Evolutionary conservation across 1,284 basidiomycete species (phyloP).

Genomic region (Pseudomicrostroma phylloplanum): DNA sequence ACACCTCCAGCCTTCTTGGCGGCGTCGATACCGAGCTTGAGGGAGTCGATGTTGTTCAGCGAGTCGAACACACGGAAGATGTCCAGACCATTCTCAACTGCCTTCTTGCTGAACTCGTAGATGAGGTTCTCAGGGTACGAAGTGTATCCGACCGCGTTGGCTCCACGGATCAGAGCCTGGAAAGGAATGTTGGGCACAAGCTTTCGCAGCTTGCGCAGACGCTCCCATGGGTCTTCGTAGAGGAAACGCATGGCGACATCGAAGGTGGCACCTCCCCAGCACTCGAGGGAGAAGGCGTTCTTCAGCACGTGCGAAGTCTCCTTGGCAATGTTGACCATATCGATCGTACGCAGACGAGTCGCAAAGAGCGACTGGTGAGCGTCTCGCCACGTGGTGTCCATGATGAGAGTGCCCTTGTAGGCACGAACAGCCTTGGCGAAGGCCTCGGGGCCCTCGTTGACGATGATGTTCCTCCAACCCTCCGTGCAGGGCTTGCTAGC

Average conservation of each 20-base stretch:
- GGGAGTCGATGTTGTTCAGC: slow-evolving; percentile 55
- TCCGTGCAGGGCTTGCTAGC: slow-evolving; percentile 72
- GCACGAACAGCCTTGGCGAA: slow-evolving; percentile 97
- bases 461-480: slow-evolving; percentile 98
- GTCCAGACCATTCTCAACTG: slow-evolving; percentile 96
- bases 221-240: slow-evolving; percentile 99
- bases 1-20: slow-evolving; percentile 99
- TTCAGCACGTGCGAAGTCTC: slow-evolving; percentile 81
- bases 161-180: slow-evolving; percentile 96
- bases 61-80: slow-evolving; percentile 99
- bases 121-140: slow-evolving; percentile 99
- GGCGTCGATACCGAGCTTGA: slow-evolving; percentile 69
- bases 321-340: slow-evolving; percentile 98
- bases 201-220: slow-evolving; percentile 85
- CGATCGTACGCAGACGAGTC: slow-evolving; percentile 88
- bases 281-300: slow-evolving; percentile 94
- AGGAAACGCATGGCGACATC: slow-evolving; percentile 99
- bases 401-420: slow-evolving; percentile 74
- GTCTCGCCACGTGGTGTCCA: slow-evolving; percentile 91
- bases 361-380: slow-evolving; percentile 97
- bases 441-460: slow-evolving; percentile 93
- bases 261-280: slow-evolving; percentile 99
- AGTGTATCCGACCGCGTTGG: slow-evolving; percentile 98
- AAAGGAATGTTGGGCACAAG: slow-evolving; percentile 98
- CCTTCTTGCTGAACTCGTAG: slow-evolving; percentile 73